Base-by-base conservation (phyloP, 2,329 filamentous ascomycete genomes). In the Colletotrichum noveboracense region DNA sequence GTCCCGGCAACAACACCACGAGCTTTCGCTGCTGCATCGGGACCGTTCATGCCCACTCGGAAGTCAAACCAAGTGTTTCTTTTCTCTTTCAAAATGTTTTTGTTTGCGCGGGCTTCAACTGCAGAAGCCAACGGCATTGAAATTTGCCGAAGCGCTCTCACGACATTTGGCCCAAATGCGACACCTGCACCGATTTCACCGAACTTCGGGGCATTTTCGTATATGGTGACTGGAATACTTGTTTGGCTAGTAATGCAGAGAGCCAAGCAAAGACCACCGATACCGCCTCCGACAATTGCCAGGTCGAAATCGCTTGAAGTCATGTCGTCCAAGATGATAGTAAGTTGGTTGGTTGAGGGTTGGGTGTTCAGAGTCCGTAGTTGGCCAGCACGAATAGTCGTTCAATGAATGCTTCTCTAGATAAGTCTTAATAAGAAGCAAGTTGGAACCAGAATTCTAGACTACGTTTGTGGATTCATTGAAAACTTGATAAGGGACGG, bases 231-330 rank as follows among this genome's bases (percentile, higher is more conserved):
- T 0, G 82, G 77, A 18, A 90, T 79, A 3, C 80, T 80, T 52
- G 62, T 65, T 24, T 65, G n/a, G 36, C n/a, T 88, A 87, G 4
- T 83, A 82, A 65, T 86, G 81, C 0, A 90, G 84, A 89, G 82
- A 3, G 88, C 88, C 1, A 90, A 84, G 24, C 86, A 84, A 7
- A 90, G 79, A 10, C 89, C 89, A 4, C 86, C 89, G 74, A 86
- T 90, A 79, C 85, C 91, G 69, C 83, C 90, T 77, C 85, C 91
- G 24, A 90, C 80, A 43, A 91, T 86, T 70, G 87, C 88, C 60
- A 89, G 78, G 4, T 24, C 32, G 36, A 70, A 52, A 5, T 70
- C 55, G 55, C 24, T 16, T 58, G 24, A 58, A 18, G 55, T 58
- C 55, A 58, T 58, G 14, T 28, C 24, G 55, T 26, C 26, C 24